Base-by-base conservation (phyloP, 345 rosid genomes). In the Eutrema japonicum region DNA sequence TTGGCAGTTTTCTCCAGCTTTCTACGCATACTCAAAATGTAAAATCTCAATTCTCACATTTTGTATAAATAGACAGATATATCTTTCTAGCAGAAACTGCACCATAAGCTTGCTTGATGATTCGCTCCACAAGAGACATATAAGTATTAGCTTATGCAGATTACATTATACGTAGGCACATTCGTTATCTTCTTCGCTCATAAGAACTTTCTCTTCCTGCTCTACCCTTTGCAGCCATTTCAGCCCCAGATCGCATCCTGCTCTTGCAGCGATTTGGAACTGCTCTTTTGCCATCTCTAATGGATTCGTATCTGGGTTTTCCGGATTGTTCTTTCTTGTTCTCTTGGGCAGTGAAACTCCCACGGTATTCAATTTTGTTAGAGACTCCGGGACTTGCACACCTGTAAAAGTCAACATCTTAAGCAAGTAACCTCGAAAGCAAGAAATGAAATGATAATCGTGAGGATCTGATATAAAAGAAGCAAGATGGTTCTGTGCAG, bases 141-240 rank as follows among this genome's bases (percentile, higher is more conserved):
- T 9, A 10, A 35, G 33, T 64, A 18, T 35, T 14, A 54, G 10
- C 27, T 26, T 35, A 50, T 12, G 52, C 37, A 48, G 49, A 38
- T 35, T 30, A 7, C 65, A 56, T 70, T 66, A 70, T 57, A n/a
- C 40, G 48, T 47, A 36, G 30, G 52, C 61, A 68, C 33, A 64
- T 71, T 71, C 68, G 59, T 57, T 66, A 64, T 81, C 80, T 71
- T 71, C 41, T 56, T 77, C 72, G 7, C n/a, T 77, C 54, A 30
- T 18, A 36, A 88, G 79, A 54, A 64, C 81, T 68, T 82, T 83
- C 81, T 92, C 97, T 78, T 87, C 96, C 80, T 95, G 93, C 76
- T 92, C 96, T 3, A 92, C 22, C 77, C 96, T 81, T 68, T 77
- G 82, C 66, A 91, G 69, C 99, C 99, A 92, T 77, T 83, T 86